A percentile compares a stretch with the other conserved stretches of the same genome.
phyloP scores from a whole-genome alignment of 2,329 filamentous ascomycete species.

The Paecilomyces formosus region DNA sequence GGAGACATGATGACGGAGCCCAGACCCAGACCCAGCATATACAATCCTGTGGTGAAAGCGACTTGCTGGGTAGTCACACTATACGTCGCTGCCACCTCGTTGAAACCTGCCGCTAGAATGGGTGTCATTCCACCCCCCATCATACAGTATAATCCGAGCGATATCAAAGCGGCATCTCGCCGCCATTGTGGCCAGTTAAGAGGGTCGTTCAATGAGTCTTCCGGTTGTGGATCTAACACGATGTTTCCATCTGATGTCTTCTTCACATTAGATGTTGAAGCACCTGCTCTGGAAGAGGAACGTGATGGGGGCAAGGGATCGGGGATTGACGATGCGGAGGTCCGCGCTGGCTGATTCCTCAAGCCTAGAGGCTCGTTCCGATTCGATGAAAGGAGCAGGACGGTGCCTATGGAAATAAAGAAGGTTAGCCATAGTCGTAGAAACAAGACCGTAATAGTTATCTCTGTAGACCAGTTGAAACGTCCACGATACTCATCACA shows the following conservation, averaged over 20 bases:
- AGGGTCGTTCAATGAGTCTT: slow-evolving; percentile 83
- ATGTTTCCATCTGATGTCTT: slow-evolving; percentile 73
- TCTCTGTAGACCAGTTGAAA: background rate
- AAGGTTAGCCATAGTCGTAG: slow-evolving; percentile 2
- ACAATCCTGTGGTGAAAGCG: slow-evolving; percentile 80
- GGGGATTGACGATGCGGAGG: slow-evolving; percentile 48
- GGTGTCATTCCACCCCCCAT: slow-evolving; percentile 89
- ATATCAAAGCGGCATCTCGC: slow-evolving; percentile 70
- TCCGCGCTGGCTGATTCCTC: slow-evolving; percentile 54
- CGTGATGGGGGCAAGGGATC: slow-evolving; percentile 34
- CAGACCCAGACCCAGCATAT: slow-evolving; percentile 87
- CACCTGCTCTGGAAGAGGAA: slow-evolving; percentile 27
- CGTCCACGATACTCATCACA: too few species aligned
- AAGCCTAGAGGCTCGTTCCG: slow-evolving; percentile 57
- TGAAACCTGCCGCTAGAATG: slow-evolving; percentile 82
- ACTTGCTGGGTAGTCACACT: slow-evolving; percentile 63
- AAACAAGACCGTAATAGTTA: background rate
- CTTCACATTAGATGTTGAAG: slow-evolving; percentile 49
- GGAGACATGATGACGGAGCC: slow-evolving; percentile 80
- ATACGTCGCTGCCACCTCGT: slow-evolving; percentile 63
- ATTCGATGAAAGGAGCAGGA: slow-evolving; percentile 53
- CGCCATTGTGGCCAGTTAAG: slow-evolving; percentile 84
- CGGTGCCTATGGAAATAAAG: slow-evolving; percentile 42
- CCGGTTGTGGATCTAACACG: slow-evolving; percentile 84
- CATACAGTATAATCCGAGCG: slow-evolving; percentile 87